Conservation (phyloP, 176 grass and related monocot species). For the Aegilops longissima region DNA sequence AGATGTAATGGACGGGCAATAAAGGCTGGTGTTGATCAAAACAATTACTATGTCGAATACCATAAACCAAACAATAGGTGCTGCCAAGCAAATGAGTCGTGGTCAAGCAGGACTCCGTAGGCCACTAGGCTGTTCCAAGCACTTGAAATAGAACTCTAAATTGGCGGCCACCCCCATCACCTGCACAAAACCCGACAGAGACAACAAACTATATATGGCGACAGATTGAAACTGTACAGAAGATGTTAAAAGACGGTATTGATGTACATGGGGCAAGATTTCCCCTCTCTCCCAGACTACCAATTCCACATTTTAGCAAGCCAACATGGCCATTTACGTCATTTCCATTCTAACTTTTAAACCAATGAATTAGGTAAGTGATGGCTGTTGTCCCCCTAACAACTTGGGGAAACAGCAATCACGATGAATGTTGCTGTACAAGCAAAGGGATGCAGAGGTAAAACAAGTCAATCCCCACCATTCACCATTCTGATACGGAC, state of each 20-base stretch:
- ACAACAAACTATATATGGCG: background rate
- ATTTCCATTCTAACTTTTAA: slow-evolving; percentile 25
- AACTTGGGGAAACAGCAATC: slow-evolving; percentile 45
- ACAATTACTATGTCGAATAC: background rate
- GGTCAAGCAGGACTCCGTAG: background rate
- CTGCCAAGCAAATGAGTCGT: background rate
- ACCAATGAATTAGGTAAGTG: slow-evolving; percentile 47
- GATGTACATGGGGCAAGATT: background rate
- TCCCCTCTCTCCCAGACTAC: background rate
- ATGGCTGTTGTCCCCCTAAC: slow-evolving; percentile 27
- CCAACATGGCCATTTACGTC: slow-evolving; percentile 47
- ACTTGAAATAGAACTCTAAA: background rate
- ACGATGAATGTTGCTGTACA: slow-evolving; percentile 64
- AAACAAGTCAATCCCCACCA: slow-evolving; percentile 23
- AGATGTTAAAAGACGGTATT: background rate
- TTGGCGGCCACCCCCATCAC: background rate
- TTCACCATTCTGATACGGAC: slow-evolving; percentile 31
- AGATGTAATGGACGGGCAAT: background rate
- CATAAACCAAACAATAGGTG: background rate
- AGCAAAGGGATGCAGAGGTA: slow-evolving; percentile 20
- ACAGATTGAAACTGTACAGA: background rate
- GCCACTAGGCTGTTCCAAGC: background rate
- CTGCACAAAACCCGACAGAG: background rate
- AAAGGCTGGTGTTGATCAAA: background rate
- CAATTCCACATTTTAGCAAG: slow-evolving; percentile 25